These are phyloP conservation scores for Dianthus caryophyllus DNA, from an alignment of 148 eudicot species.

Conservation along the genomic window DNA sequence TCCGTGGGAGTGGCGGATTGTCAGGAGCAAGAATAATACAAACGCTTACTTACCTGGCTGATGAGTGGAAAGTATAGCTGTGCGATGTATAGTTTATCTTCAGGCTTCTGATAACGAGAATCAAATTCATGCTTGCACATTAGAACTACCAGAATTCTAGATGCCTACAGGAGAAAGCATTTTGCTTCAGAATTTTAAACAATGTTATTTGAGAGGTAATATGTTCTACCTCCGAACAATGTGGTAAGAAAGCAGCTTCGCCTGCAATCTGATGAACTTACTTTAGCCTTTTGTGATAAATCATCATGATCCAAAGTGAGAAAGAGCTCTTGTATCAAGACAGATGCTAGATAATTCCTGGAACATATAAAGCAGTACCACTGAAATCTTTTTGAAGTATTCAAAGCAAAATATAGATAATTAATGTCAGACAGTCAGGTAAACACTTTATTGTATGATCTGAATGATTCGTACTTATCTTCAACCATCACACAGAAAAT, in stretches of 20 bases:
- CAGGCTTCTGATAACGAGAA: conserved; percentile 91
- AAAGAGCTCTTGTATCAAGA: conserved; percentile 93
- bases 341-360: conserved; percentile 98
- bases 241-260: neutral
- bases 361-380: conserved; percentile 2
- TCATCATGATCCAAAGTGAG: conserved; percentile 99
- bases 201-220: neutral
- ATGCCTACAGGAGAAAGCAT: conserved; percentile 49
- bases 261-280: conserved; percentile 30
- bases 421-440: too few species aligned
- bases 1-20: neutral
- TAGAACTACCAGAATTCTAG: conserved; percentile 88
- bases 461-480: too few species aligned
- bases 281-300: conserved; percentile 78
- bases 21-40: neutral
- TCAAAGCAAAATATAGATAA: too few species aligned
- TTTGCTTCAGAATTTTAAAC: neutral
- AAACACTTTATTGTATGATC: too few species aligned
- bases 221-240: neutral
- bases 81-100: conserved; percentile 94
- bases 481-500: too few species aligned
- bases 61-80: conserved; percentile 94
- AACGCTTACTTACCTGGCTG: conserved; percentile 62
- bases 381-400: neutral
- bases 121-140: conserved; percentile 99